A percentile compares a stretch with the other conserved stretches of the same genome.
Conservation (phyloP, 257 asterid genomes). For the Rehmannia glutinosa region DNA sequence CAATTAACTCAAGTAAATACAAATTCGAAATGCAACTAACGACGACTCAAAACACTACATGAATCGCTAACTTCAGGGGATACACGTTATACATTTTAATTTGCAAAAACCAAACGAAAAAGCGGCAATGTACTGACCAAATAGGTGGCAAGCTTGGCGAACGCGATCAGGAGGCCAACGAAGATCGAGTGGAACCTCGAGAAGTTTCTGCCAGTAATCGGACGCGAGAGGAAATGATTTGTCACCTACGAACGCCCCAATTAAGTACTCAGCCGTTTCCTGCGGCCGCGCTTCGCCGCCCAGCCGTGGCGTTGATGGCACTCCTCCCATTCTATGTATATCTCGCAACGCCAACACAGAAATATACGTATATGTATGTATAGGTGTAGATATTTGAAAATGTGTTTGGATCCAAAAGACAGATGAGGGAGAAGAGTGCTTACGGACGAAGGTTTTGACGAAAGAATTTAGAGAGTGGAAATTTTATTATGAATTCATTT, state of each 20-base stretch:
- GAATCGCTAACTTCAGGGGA: neutral
- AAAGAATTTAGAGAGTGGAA: constrained; percentile 18
- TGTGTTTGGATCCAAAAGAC: constrained; percentile 19
- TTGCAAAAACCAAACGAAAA: neutral
- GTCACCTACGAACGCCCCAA: constrained; percentile 69
- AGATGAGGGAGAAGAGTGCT: constrained; percentile 7
- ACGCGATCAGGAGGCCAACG: constrained; percentile 78
- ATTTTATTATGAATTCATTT: neutral
- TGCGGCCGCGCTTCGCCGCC: constrained; percentile 47
- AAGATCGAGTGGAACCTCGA: constrained; percentile 70
- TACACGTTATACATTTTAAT: too few species aligned
- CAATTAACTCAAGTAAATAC: neutral
- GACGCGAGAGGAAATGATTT: constrained; percentile 68
- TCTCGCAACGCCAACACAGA: constrained; percentile 7
- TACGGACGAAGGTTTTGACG: constrained; percentile 23
- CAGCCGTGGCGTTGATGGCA: constrained; percentile 73
- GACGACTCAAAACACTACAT: neutral
- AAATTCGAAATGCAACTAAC: neutral
- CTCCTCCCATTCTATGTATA: constrained; percentile 62
- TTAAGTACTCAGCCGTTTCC: constrained; percentile 70
- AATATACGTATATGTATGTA: neutral
- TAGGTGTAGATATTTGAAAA: too few species aligned
- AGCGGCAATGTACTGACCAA: constrained; percentile 48
- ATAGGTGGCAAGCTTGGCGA: constrained; percentile 58
- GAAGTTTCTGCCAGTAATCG: constrained; percentile 92